phyloP scores from a whole-genome alignment of 2,329 filamentous ascomycete species.

The Gaeumannomyces sp. region DNA sequence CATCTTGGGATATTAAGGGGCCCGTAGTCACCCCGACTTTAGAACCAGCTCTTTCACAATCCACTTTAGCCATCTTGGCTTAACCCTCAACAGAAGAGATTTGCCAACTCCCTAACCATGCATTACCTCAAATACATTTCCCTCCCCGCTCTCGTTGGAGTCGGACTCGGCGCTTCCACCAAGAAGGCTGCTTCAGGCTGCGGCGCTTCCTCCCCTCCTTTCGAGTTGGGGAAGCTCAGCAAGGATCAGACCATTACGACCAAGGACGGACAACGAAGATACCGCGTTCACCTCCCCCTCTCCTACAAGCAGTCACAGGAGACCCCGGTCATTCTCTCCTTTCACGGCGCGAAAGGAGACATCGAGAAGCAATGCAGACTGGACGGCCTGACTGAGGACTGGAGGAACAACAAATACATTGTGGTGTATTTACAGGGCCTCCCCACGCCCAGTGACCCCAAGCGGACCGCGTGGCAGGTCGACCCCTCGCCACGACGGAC shows the following conservation, averaged over 20 bases:
- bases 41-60: no score
- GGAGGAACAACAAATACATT: conserved; percentile 4
- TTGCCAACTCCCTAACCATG: background rate
- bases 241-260: background rate
- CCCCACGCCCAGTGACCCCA: background rate
- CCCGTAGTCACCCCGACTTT: no score
- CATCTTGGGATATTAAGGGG: no score
- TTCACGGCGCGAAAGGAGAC: conserved; percentile 7
- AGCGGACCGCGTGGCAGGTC: conserved; percentile 6
- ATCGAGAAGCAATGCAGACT: conserved; percentile 6
- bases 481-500: conserved; percentile 2
- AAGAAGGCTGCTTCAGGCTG: background rate
- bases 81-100: background rate
- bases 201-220: background rate
- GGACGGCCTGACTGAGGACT: conserved; percentile 4
- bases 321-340: conserved; percentile 1
- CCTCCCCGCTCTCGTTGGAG: background rate
- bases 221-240: background rate
- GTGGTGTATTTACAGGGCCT: conserved; percentile 3
- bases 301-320: conserved; percentile 4
- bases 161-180: background rate
- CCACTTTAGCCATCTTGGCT: background rate
- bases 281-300: conserved; percentile 1
- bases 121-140: background rate
- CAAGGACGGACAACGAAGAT: background rate